Evolutionary conservation across 192 early-diverging fungal genomes (phyloP), one percentile per base, ranked within the genome.

Genomic region (Funneliformis mosseae): DNA sequence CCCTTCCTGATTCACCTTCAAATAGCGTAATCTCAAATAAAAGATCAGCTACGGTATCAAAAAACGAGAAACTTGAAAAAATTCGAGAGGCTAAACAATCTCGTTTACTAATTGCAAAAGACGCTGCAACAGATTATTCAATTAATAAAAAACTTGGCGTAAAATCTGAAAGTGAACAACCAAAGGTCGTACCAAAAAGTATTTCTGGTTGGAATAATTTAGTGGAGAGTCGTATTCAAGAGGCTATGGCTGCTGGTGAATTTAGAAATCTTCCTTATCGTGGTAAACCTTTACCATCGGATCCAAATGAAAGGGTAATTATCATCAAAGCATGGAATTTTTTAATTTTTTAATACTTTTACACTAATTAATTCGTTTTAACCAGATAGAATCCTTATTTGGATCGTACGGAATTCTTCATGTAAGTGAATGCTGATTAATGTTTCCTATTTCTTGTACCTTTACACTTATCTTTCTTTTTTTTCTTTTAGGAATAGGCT

Each of bases 341-440:
- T 41, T 27, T 63, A 23, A 3, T 67, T 16, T 33, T 33, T 67
- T 67, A 2, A 67, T 67, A 67, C 3, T 14, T 67, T 8, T 38
- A 38, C 12, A 8, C 41, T 33, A 38, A 70, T 38, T 0, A 4
- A 10, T 70, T 41, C 12, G 7, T 16, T 6, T 70, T 28, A 25
- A 27, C 10, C 48, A 28, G 5, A 27, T 48, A 77, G 23, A 82
- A 84, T 41, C 83, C 83, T 23, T 84, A 64, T 66, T 11, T 84
- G 4, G 77, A 82, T 45, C 62, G 74, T n/a, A 82, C 83, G 8
- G 83, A 84, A 67, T 83, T 82, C 27, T 25, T 73, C 23, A 33
- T 73, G 71, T 50, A 73, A 48, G 71, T 48, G 14, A 67, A 67
- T 5, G 33, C 38, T 33, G 10, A 16, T 23, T 38, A 16, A 21